Evolutionary conservation across 1,284 basidiomycete genomes (phyloP), one percentile per base, ranked within the genome.

Genomic region (Cutaneotrichosporon arboriforme): DNA sequence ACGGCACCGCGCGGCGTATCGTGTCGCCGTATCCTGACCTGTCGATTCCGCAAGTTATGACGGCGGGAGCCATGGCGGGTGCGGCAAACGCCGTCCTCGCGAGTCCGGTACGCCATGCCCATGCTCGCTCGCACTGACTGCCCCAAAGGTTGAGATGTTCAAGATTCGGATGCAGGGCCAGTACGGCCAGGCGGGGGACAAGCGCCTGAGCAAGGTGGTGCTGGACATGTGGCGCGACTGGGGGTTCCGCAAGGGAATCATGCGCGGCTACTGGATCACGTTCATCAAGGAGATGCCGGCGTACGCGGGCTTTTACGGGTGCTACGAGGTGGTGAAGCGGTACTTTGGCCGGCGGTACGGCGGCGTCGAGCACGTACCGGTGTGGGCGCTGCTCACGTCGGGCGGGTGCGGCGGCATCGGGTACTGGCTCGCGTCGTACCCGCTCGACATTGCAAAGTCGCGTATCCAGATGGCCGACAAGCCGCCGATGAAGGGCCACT

Each of bases 261-360:
- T 97, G 92, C 79, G 94, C 33, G 94, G 94, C 0, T 97, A 92
- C 72, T 96, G 92, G 90, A 81, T 93, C n/a, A 97, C 94, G 0
- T 84, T 97, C 23, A 82, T 84, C 1, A 80, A 92, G 63, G 94
- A 97, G 73, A 90, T 96, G 41, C 93, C 93, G 4, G 93, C 91
- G 8, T 97, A 97, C 68, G 91, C 92, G 38, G 90, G 88, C 82
- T 89, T 75, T 57, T 75, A 75, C 46, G 65, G 68, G 52, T 90
- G 84, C 0, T 98, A 90, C 72, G 94, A 97, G 73, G 87, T 83
- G 52, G 83, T 87, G 8, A 97, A 92, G 76, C 84, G 90, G 13
- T 76, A 80, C 52, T 90, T 96, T 63, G 79, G 60, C 36, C 31
- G 48, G 37, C 41, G 46, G 38, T 52, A 39, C n/a, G 51, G 46